A percentile compares a stretch with the other conserved stretches of the same genome.
phyloP scores from a whole-genome alignment of 1,284 basidiomycete genomes.

The Ganoderma sinense region DNA sequence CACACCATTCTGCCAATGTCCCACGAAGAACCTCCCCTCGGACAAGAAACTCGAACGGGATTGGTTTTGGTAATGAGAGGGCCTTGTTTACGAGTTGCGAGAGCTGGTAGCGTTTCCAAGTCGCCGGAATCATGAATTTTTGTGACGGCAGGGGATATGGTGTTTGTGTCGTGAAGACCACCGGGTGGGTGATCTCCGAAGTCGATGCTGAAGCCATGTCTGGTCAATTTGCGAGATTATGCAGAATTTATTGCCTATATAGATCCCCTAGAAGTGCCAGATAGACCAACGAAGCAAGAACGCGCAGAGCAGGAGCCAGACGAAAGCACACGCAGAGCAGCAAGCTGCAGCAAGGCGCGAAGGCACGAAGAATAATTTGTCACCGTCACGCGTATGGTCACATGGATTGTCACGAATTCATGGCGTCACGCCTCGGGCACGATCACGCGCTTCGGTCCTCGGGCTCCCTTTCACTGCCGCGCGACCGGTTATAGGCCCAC shows the following conservation, averaged over 20 bases:
- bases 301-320: not conserved
- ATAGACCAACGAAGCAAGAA: not conserved
- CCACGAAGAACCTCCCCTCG: slow-evolving; percentile 83
- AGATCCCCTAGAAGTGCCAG: not conserved
- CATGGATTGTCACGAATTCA: not conserved
- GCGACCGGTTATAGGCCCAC: not conserved
- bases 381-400: slow-evolving; percentile 9
- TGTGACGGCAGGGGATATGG: slow-evolving; percentile 86
- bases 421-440: not conserved
- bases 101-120: slow-evolving; percentile 96
- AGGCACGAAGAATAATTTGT: slow-evolving; percentile 16
- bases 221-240: not conserved
- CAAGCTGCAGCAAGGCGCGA: not conserved
- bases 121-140: slow-evolving; percentile 93
- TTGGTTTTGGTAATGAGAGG: slow-evolving; percentile 72
- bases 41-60: slow-evolving; percentile 96
- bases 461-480: slow-evolving; percentile 3
- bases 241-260: not conserved
- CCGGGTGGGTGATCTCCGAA: slow-evolving; percentile 56
- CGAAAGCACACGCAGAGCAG: not conserved
- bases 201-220: slow-evolving; percentile 38
- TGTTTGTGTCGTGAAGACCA: slow-evolving; percentile 85
- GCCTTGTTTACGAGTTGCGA: slow-evolving; percentile 98
- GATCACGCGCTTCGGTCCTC: not conserved
- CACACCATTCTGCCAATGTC: slow-evolving; percentile 82